A percentile compares a stretch with the other conserved stretches of the same genome.
phyloP scores from a whole-genome alignment of 352 stramenopile species.

The Pelagophyceae sp. region DNA sequence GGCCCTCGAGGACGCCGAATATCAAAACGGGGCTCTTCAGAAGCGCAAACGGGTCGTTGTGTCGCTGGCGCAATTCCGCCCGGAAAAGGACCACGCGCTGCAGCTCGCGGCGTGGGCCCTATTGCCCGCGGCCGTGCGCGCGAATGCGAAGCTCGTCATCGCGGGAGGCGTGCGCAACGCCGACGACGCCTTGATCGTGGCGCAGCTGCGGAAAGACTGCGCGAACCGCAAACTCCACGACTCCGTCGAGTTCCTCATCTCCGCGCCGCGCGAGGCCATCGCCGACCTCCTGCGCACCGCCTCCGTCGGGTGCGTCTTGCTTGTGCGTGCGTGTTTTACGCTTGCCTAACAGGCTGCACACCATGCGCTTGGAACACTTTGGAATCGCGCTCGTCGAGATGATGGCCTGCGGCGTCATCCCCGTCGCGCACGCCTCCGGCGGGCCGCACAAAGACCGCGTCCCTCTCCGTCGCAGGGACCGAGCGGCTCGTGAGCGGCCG shows the following conservation, averaged over 20 bases:
- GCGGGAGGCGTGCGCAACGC: conserved; percentile 87
- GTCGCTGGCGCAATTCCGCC: conserved; percentile 94
- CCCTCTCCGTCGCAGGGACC: neutral
- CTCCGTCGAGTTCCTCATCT: conserved; percentile 80
- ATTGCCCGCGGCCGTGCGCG: conserved; percentile 40
- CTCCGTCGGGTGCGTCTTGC: conserved; percentile 61
- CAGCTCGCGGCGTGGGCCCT: conserved; percentile 76
- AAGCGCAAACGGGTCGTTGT: conserved; percentile 61
- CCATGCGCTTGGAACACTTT: conserved; percentile 99
- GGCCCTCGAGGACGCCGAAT: conserved; percentile 56
- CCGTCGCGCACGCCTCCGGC: conserved; percentile 92
- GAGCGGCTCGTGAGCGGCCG: neutral
- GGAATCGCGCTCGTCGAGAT: conserved; percentile 99
- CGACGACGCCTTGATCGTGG: conserved; percentile 78
- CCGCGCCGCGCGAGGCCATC: conserved; percentile 34
- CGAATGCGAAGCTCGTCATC: conserved; percentile 79
- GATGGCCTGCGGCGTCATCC: conserved; percentile 89
- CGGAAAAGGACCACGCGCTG: conserved; percentile 95
- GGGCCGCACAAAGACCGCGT: conserved; percentile 62
- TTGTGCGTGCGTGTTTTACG: neutral
- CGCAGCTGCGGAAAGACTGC: conserved; percentile 64
- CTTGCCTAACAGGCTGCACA: conserved; percentile 66
- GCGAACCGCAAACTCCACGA: conserved; percentile 61
- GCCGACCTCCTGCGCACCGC: conserved; percentile 27
- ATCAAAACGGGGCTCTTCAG: conserved; percentile 37